Evolutionary conservation across 2,329 filamentous ascomycete species (phyloP), one percentile per base, ranked within the genome.

Genomic region (Xylariaceae sp.): DNA sequence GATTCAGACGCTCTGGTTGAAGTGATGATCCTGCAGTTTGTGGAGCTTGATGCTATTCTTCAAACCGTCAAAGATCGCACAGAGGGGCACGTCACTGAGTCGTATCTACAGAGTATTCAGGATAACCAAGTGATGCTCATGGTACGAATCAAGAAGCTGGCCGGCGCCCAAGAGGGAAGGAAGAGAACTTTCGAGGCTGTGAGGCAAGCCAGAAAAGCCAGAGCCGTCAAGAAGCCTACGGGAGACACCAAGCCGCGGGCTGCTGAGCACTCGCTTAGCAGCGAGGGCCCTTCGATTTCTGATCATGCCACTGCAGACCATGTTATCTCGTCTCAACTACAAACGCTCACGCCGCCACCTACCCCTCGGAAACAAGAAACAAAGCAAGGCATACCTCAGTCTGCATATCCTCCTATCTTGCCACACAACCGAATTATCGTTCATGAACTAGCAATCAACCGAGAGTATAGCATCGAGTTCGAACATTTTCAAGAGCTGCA

Each of bases 21-120:
- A 67, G 87, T 90, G 57, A 92, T 94, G 89, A 80, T 93, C n/a
- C 82, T 90, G 68, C 89, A 91, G 64, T 92, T 93, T 72, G 88
- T 92, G 15, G 89, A 92, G 70, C 81, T 94, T 1, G 90, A 94
- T 68, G 87, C 87, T 41, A 93, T 93, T 52, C 89, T 89, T 80
- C 88, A 92, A 70, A 89, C 88, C 2, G 88, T 94, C 71, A 92
- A 91, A 72, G 86, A 91, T 67, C 86, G 87, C 55, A 89, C 85
- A 0, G 86, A 89, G 52, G 85, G 88, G 45, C 84, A 86, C 13
- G 89, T 91, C 2, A 84, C 88, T 0, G 84, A 84, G 15, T 84
- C 91, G n/a, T 93, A 92, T 69, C 84, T 86, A 41, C 82, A 90
- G 67, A 91, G 89, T 61, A 92, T 93, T 64, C 83, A 88, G 59